Base-by-base conservation (phyloP, 1,284 basidiomycete genomes). In the Rhodotorula sp. region DNA sequence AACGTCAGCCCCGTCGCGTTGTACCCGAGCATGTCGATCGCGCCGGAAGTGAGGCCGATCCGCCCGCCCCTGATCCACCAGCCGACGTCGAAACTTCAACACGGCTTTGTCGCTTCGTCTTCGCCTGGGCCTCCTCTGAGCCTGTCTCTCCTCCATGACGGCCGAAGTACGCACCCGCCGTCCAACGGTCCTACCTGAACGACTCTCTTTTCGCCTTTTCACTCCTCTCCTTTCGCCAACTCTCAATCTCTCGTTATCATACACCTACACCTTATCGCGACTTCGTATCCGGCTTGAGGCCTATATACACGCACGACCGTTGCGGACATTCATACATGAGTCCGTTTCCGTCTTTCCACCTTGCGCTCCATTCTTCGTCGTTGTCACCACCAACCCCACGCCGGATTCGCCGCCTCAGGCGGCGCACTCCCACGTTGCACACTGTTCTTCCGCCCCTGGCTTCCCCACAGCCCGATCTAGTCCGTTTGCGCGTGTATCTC, bases 1-100 rank as follows among this genome's bases (percentile, higher is more conserved):
- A 58, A 47, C 21, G 56, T 59, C 38, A 61, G 61, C 23, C 62
- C 63, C 2, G 31, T 64, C 23, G 31, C 56, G 47, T 15, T 64
- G 28, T 64, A 64, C 34, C 45, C 18, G 54, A 5, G 45, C 23
- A 31, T 49, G 28, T 34, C 55, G 45, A 23, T 34, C 8, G 23
- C 56, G 56, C 31, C 56, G n/a, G 23, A 16, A 21, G 49, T 31
- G 10, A 45, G 16, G 43, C 38, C 50, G 8, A 43, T 23, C 16
- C 55, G 47, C 14, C 31, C 62, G 26, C 45, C 28, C 5, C 63
- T 58, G 31, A 31, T n/a, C 31, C 63, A 64, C 55, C 55, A 57
- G 47, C 55, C 63, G 21, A 58, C 63, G 5, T 26, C 55, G 45
- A 55, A 55, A 19, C 54, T 55, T 2, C 54, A 55, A 19, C 54